Evolutionary conservation across 495 filamentous ascomycete genomes (phyloP), one percentile per base, ranked within the genome.

Genomic region (Trichoderma virens): DNA sequence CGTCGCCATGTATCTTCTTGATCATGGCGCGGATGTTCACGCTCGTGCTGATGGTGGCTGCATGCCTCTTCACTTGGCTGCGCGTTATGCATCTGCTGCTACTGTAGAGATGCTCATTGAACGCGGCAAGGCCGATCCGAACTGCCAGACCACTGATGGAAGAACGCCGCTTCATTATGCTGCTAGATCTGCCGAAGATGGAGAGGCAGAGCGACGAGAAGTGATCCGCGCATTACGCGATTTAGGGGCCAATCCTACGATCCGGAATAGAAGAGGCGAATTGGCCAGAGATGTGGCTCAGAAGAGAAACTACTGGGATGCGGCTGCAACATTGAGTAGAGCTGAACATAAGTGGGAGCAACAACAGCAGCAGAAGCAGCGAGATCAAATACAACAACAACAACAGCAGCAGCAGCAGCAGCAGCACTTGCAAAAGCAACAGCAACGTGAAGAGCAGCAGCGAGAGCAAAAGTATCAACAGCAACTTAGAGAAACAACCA

Each of bases 1-100:
- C 11, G 71, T 79, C 62, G 73, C 75, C 31, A 71, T 73, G 51
- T 66, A 76, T 18, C 65, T 82, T n/a, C 65, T 81, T 16, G 65
- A 72, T 32, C 67, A 66, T 11, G 74, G 72, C 16, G 75, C 78
- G 1, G 64, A 72, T 41, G 69, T 80, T 23, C 67, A 76, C 18
- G 66, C 67, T 28, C 61, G 39, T 4, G 35, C 61, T 2, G 61
- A 31, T 18, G 66, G 67, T 20, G 72, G 73, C 16, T 66, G 67
- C 38, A 76, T 72, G 7, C 64, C 75, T 7, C 67, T 75, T 27
- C 74, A 76, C 65, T 65, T 68, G 25, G 74, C 75, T 25, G 67
- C 71, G 4, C 61, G 61, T 2, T 41, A 38, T 5, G 61, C 61
- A 23, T 43, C 61, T 11, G 61, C 61, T 13, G 27, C 61, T 3